Base-by-base conservation (phyloP, 345 rosid species). In the Eucalyptus marginata region DNA sequence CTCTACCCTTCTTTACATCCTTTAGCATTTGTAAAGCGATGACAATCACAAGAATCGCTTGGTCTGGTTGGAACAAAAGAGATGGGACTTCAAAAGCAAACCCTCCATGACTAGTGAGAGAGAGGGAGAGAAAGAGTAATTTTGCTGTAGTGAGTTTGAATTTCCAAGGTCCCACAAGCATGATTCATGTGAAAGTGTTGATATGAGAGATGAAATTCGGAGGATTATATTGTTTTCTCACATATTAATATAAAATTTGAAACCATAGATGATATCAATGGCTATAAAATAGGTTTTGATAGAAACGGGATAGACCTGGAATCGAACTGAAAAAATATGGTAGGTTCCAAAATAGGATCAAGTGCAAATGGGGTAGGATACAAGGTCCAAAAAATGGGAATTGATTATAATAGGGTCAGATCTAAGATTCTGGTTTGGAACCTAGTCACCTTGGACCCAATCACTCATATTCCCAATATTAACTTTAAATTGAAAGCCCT, bases 331-430 rank as follows among this genome's bases (percentile, higher is more conserved):
- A 52, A 52, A 52, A 52, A 52, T 4, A 52, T 20, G 24, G 5
- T 52, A 20, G 10, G 25, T 20, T 52, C 25, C 25, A 1, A 52
- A 52, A 20, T 52, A 8, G 10, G 10, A 20, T 52, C 58, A 7
- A 52, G 10, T 52, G 10, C 58, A 52, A 52, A 52, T 8, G 25
- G 0, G 25, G 10, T 52, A 52, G 10, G 24, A 8, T 20, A 52
- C 58, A 52, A 52, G 5, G 2, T 52, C 58, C 25, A 20, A 20
- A 44, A 52, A 20, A 52, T 52, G 25, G 5, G 5, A 52, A 52
- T 20, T 20, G 0, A 52, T 52, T 52, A 20, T 52, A 20, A 20
- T 0, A 52, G 1, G 10, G 2, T 52, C 2, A 0, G 5, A 1
- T 52, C 10, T 2, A 18, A 0, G 25, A 52, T 52, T 52, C 5